phyloP scores from a whole-genome alignment of 176 grass and related monocot species.

The Zoysia japonica region DNA sequence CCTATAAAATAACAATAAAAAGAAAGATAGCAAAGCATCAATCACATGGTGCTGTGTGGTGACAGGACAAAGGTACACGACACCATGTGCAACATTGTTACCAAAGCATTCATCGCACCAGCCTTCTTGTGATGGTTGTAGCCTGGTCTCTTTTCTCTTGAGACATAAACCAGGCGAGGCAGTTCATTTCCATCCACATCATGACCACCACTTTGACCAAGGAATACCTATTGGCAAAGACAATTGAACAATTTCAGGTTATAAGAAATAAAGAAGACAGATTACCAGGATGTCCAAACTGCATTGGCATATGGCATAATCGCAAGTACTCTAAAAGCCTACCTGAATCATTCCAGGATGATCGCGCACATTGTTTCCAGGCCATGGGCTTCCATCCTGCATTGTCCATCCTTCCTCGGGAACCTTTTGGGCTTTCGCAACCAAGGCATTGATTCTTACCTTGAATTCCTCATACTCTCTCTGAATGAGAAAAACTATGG shows the following conservation, averaged over 20 bases:
- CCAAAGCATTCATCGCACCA: conserved; percentile 94
- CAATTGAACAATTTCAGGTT: conserved; percentile 23
- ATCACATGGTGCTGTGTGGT: conserved; percentile 21
- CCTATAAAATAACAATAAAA: conserved; percentile 50
- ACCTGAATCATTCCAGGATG: conserved; percentile 99
- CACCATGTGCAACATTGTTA: conserved; percentile 37
- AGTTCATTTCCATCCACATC: conserved; percentile 88
- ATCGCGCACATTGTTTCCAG: conserved; percentile 92
- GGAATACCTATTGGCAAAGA: conserved; percentile 66
- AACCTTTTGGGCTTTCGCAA: conserved; percentile 88
- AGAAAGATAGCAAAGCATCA: conserved; percentile 4
- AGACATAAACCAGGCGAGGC: conserved; percentile 86
- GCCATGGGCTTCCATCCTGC: conserved; percentile 94
- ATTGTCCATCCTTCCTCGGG: conserved; percentile 98
- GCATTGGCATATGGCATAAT: conserved; percentile 1
- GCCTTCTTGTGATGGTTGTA: conserved; percentile 96
- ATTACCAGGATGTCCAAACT: not conserved
- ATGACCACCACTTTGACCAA: conserved; percentile 90
- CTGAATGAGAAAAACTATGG: conserved; percentile 40
- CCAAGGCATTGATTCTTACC: conserved; percentile 87
- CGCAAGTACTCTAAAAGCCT: not conserved
- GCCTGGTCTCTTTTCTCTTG: conserved; percentile 93
- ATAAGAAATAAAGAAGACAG: not conserved
- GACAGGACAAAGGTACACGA: conserved; percentile 20
- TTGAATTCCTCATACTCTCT: conserved; percentile 97